phyloP scores from a whole-genome alignment of 768 basidiomycete species.

The Mycena galopus region DNA sequence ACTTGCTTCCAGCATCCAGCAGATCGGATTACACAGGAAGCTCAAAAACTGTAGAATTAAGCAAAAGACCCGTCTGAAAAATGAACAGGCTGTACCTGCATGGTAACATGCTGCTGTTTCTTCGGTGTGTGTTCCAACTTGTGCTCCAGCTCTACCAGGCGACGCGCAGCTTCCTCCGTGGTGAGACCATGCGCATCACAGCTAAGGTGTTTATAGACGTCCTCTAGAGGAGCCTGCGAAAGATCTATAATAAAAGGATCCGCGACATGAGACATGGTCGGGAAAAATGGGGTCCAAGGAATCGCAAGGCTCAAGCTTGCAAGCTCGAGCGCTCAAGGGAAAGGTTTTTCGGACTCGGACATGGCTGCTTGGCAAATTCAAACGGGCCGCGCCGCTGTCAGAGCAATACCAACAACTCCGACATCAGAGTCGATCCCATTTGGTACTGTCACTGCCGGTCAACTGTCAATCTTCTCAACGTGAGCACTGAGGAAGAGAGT shows the following conservation, averaged over 20 bases:
- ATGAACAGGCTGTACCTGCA: slow-evolving; percentile 73
- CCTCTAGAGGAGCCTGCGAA: slow-evolving; percentile 94
- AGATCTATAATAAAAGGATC: slow-evolving; percentile 74
- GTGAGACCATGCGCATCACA: slow-evolving; percentile 86
- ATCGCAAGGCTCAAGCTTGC: too few relatives aligned
- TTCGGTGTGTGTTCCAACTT: slow-evolving; percentile 87
- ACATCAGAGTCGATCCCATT: too few relatives aligned
- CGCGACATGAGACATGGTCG: not conserved
- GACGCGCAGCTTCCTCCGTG: slow-evolving; percentile 80
- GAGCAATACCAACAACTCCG: too few relatives aligned
- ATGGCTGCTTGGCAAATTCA: too few relatives aligned
- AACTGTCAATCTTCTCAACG: too few relatives aligned
- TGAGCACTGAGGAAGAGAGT: too few relatives aligned
- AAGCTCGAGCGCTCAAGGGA: too few relatives aligned
- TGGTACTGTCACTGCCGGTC: too few relatives aligned
- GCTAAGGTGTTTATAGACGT: slow-evolving; percentile 95
- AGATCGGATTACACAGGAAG: slow-evolving; percentile 99
- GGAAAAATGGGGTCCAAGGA: too few relatives aligned
- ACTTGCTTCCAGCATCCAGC: slow-evolving; percentile 99
- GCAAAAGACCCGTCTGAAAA: not conserved
- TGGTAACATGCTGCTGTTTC: slow-evolving; percentile 81
- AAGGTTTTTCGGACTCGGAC: too few relatives aligned
- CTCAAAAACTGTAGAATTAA: slow-evolving; percentile 74
- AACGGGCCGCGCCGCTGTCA: too few relatives aligned
- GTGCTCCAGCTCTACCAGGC: slow-evolving; percentile 94